Percentiles rank a stretch among this genome's conserved stretches.
Evolutionary conservation across 306 rosid species (phyloP).

Genomic region (Cucurbita pepo): DNA sequence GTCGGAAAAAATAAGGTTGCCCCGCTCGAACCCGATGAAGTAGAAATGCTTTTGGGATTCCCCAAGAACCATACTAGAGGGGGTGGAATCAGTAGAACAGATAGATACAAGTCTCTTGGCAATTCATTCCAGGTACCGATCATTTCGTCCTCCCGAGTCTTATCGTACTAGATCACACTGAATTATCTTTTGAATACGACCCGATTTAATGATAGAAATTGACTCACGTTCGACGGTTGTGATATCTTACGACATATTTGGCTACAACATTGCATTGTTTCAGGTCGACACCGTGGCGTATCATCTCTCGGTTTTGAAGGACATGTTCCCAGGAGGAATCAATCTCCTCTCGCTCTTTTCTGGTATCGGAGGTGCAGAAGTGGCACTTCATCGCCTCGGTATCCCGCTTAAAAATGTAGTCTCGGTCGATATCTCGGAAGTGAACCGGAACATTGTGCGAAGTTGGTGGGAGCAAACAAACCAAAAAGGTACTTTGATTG

Average conservation of each 20-base stretch:
- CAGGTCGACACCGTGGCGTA: conserved; percentile 96
- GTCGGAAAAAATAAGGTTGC: conserved; percentile 95
- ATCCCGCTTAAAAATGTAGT: conserved; percentile 65
- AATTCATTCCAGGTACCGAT: conserved; percentile 78
- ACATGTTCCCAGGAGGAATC: conserved; percentile 62
- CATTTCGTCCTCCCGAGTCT: not conserved
- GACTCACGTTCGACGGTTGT: not conserved
- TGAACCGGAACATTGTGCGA: conserved; percentile 57
- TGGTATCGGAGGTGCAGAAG: conserved; percentile 95
- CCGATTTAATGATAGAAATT: no score
- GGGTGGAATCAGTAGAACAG: conserved; percentile 93
- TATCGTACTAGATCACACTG: not conserved
- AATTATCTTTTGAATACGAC: not conserved
- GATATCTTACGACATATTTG: not conserved
- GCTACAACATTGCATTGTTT: conserved; percentile 9
- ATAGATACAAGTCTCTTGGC: conserved; percentile 83
- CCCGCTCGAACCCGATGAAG: conserved; percentile 88
- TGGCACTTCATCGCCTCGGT: conserved; percentile 82
- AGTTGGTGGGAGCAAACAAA: conserved; percentile 99
- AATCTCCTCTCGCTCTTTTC: conserved; percentile 88
- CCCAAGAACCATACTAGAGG: conserved; percentile 95
- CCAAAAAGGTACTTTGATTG: conserved; percentile 57
- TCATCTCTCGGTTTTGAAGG: conserved; percentile 70
- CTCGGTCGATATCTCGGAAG: conserved; percentile 65
- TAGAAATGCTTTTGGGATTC: conserved; percentile 73